Evolutionary conservation across 768 basidiomycete species (phyloP).

Genomic region (Scleroderma citrinum): DNA sequence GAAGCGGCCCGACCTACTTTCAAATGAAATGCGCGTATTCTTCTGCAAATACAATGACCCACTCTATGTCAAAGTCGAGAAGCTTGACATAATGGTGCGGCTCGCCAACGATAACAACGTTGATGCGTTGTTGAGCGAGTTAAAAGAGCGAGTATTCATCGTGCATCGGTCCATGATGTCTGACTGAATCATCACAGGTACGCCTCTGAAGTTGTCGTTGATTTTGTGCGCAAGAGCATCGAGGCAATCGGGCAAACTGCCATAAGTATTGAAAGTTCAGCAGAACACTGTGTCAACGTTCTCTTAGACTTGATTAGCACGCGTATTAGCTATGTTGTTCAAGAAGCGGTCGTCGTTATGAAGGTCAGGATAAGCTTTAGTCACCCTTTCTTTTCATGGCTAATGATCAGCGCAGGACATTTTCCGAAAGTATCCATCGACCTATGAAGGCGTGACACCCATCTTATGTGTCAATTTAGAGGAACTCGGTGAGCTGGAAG

Average conservation of each 20-base stretch:
- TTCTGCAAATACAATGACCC: too few relatives aligned
- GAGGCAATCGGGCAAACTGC: constrained; percentile 96
- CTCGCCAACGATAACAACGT: too few relatives aligned
- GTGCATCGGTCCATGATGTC: constrained; percentile 21
- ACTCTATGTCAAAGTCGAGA: too few relatives aligned
- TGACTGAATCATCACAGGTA: constrained; percentile 48
- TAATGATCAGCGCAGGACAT: constrained; percentile 61
- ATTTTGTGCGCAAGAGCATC: constrained; percentile 93
- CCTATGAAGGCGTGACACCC: constrained; percentile 95
- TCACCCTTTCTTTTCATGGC: not conserved
- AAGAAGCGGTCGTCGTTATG: constrained; percentile 98
- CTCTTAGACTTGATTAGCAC: constrained; percentile 89
- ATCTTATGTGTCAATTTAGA: constrained; percentile 92
- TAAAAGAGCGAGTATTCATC: too few relatives aligned
- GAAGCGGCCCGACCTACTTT: constrained; percentile 83
- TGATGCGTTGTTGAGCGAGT: too few relatives aligned
- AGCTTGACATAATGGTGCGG: too few relatives aligned
- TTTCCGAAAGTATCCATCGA: constrained; percentile 94
- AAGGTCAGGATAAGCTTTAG: constrained; percentile 52
- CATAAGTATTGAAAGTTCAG: constrained; percentile 88
- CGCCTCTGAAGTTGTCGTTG: constrained; percentile 95
- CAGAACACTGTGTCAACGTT: constrained; percentile 93
- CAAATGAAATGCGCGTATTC: constrained; percentile 97
- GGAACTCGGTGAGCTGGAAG: constrained; percentile 96
- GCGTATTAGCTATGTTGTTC: constrained; percentile 93